Conservation (phyloP, 306 rosid genomes). For the Rubus parviflorus region DNA sequence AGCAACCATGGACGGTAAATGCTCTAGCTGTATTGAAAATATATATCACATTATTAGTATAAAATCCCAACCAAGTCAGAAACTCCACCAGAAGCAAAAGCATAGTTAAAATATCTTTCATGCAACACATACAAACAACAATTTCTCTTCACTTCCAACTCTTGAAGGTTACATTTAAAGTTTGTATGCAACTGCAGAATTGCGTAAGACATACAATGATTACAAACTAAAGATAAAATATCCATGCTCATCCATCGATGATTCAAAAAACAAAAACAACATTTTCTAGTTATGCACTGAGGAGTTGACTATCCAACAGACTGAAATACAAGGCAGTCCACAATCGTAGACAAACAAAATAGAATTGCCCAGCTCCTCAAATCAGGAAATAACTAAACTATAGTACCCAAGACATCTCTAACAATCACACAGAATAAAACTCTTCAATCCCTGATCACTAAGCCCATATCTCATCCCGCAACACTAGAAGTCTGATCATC, state of each 20-base stretch:
- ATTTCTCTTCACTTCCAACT: conserved; percentile 4
- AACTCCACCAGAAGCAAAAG: background rate
- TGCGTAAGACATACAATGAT: background rate
- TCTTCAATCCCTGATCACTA: background rate
- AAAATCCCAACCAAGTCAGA: background rate
- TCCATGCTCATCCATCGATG: background rate
- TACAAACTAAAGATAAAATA: background rate
- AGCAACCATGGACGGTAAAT: conserved; percentile 87
- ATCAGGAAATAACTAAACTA: background rate
- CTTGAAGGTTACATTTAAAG: background rate
- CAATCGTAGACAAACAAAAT: background rate
- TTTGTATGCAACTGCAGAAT: background rate
- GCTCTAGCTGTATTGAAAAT: conserved; percentile 70
- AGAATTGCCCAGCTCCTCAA: background rate
- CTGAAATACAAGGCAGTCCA: background rate
- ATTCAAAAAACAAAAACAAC: background rate
- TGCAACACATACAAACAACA: background rate
- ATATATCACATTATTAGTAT: background rate
- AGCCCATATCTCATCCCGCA: background rate
- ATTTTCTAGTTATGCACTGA: background rate
- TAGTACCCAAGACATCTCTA: background rate
- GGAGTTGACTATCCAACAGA: background rate
- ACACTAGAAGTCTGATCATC: background rate
- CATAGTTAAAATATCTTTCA: background rate
- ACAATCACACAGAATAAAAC: background rate